Percentiles rank a stretch among this genome's conserved stretches.
Evolutionary conservation across 2,329 filamentous ascomycete genomes (phyloP).

Genomic region (Lojkania enalia): DNA sequence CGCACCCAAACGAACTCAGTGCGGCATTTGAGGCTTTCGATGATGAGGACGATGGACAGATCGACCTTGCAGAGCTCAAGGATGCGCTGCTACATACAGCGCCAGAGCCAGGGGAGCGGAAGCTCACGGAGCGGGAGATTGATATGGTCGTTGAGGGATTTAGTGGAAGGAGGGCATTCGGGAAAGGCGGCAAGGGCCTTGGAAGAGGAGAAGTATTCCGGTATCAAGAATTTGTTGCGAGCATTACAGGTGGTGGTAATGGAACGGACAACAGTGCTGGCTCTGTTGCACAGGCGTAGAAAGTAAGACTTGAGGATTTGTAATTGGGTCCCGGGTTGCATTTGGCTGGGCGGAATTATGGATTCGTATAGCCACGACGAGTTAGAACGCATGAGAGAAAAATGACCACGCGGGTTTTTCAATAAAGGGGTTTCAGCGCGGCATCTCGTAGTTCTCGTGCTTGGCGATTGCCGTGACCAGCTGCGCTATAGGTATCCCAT

Average conservation of each 20-base stretch:
- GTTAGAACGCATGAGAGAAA: no score
- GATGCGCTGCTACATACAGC: conserved; percentile 82
- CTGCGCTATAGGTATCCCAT: no score
- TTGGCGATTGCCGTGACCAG: no score
- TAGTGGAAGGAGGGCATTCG: conserved; percentile 80
- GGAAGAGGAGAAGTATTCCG: conserved; percentile 83
- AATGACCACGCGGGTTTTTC: no score
- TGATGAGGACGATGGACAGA: conserved; percentile 90
- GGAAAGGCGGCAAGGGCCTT: conserved; percentile 56
- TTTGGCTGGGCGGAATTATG: not conserved
- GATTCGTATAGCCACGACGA: not conserved
- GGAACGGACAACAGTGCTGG: conserved; percentile 24
- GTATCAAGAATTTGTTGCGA: conserved; percentile 86
- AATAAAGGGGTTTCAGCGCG: no score
- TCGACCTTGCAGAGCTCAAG: conserved; percentile 79
- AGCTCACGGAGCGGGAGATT: conserved; percentile 62
- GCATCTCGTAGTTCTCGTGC: no score
- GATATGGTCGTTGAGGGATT: conserved; percentile 88
- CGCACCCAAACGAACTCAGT: conserved; percentile 75
- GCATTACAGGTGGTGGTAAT: conserved; percentile 45
- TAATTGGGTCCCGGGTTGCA: not conserved
- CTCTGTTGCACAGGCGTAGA: conserved; percentile 10
- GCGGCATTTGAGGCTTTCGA: conserved; percentile 96
- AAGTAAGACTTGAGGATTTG: no score
- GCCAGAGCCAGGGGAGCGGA: conserved; percentile 60